A percentile compares a stretch with the other conserved stretches of the same genome.
Conservation (phyloP, 805 yeast genomes). For the Saturnispora bothae region DNA sequence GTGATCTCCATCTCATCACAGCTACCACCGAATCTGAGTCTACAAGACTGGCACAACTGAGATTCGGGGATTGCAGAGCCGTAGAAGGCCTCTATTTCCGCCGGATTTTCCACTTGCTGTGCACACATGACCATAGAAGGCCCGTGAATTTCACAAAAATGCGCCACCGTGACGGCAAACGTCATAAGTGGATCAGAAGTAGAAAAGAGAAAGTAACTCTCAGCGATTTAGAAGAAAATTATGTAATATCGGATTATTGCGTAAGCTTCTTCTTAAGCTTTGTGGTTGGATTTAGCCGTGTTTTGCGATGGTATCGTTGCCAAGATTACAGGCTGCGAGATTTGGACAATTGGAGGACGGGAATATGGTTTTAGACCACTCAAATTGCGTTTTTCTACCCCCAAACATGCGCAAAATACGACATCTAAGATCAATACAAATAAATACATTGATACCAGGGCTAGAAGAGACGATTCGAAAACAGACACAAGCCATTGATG, state of each 20-base stretch:
- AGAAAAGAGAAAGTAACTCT: too few relatives aligned
- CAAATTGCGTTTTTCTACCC: slow-evolving; percentile 7
- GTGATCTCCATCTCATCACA: slow-evolving; percentile 4
- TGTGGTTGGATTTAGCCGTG: not conserved
- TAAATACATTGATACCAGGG: too few relatives aligned
- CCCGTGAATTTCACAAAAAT: slow-evolving; percentile 73
- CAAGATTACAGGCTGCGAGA: too few relatives aligned
- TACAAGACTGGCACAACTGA: slow-evolving; percentile 48
- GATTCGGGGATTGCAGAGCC: slow-evolving; percentile 29
- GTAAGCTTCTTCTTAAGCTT: not conserved
- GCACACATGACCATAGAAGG: slow-evolving; percentile 60
- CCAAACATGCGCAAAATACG: slow-evolving; percentile 18
- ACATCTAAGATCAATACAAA: slow-evolving; percentile 14
- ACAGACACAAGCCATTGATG: too few relatives aligned
- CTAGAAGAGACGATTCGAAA: too few relatives aligned
- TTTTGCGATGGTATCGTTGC: slow-evolving; percentile 5
- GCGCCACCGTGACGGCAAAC: slow-evolving; percentile 48
- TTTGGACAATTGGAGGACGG: too few relatives aligned
- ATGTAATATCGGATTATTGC: too few relatives aligned
- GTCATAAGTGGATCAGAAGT: too few relatives aligned
- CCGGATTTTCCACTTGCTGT: slow-evolving; percentile 25
- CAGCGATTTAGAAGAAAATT: too few relatives aligned
- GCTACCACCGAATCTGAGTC: slow-evolving; percentile 21
- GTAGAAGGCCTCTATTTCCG: slow-evolving; percentile 20
- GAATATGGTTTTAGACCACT: too few relatives aligned